These are phyloP conservation scores for Sporothrix humicola DNA, from an alignment of 2,329 filamentous ascomycete genomes.

Conservation along the genomic window DNA sequence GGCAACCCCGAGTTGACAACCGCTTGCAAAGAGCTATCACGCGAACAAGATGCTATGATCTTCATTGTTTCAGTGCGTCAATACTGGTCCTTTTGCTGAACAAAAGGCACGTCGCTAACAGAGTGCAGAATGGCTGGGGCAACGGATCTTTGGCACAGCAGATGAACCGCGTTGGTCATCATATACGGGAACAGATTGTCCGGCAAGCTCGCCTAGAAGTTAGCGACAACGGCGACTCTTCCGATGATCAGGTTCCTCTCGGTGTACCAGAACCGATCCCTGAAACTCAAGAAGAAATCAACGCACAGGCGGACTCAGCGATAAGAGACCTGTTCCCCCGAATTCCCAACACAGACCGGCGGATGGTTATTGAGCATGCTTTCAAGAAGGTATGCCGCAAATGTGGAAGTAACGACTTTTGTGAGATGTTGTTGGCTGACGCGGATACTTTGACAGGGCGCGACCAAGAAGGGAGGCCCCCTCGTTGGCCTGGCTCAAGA, in stretches of 20 bases:
- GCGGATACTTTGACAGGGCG: conserved; percentile 48
- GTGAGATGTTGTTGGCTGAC: background rate
- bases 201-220: conserved; percentile 55
- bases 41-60: conserved; percentile 66
- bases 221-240: conserved; percentile 41
- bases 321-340: conserved; percentile 68
- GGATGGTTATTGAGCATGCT: conserved; percentile 65
- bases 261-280: conserved; percentile 63
- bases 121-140: background rate
- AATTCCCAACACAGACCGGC: conserved; percentile 68
- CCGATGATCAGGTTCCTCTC: conserved; percentile 37
- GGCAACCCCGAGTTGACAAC: conserved; percentile 66
- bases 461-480: conserved; percentile 57
- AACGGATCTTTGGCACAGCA: conserved; percentile 45
- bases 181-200: conserved; percentile 64
- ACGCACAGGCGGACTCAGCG: conserved; percentile 65
- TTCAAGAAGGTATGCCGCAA: conserved; percentile 62
- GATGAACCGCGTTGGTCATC: conserved; percentile 64
- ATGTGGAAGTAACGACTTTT: background rate
- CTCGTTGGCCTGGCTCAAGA: conserved; percentile 63
- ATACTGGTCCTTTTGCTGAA: background rate
- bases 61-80: conserved; percentile 68
- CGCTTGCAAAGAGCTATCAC: conserved; percentile 68
- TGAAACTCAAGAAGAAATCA: conserved; percentile 63
- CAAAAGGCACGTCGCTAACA: conserved; percentile 3